phyloP scores from a whole-genome alignment of 2,329 filamentous ascomycete species.

The Hortaea sp. region DNA sequence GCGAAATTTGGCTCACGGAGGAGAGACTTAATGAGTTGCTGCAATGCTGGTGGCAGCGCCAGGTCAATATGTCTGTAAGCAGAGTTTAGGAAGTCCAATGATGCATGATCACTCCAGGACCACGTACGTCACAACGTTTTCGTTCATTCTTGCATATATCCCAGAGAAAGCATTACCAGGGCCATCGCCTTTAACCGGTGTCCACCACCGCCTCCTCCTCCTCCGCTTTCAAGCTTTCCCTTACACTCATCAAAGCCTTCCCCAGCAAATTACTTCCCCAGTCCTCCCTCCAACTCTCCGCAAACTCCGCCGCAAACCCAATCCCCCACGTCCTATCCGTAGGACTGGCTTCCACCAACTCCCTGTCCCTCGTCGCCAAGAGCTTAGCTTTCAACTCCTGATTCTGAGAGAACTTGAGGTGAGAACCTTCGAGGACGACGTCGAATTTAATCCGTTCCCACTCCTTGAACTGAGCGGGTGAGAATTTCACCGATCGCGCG shows the following conservation, averaged over 20 bases:
- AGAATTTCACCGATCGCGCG: background rate
- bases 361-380: slow-evolving; percentile 47
- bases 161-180: too few relatives aligned
- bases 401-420: slow-evolving; percentile 45
- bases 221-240: slow-evolving; percentile 41
- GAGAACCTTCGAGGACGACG: slow-evolving; percentile 49
- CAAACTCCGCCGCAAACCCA: slow-evolving; percentile 45
- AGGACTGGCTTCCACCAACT: slow-evolving; percentile 49
- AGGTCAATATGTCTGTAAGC: too few relatives aligned
- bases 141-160: too few relatives aligned
- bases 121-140: too few relatives aligned
- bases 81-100: too few relatives aligned
- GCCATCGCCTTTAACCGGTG: too few relatives aligned
- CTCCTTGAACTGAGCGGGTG: background rate
- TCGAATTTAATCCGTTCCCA: slow-evolving; percentile 31
- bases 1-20: too few relatives aligned
- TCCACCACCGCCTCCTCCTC: slow-evolving; percentile 4
- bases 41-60: too few relatives aligned
- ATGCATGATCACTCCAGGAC: too few relatives aligned
- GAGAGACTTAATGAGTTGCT: too few relatives aligned
- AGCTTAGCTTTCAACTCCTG: slow-evolving; percentile 35
- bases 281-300: slow-evolving; percentile 32
- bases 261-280: slow-evolving; percentile 59
- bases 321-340: slow-evolving; percentile 56
- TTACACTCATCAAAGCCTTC: slow-evolving; percentile 50